A percentile compares a stretch with the other conserved stretches of the same genome.
These are phyloP conservation scores for Pittosporum tobira DNA, from an alignment of 129 eudicot genomes.

Conservation along the genomic window DNA sequence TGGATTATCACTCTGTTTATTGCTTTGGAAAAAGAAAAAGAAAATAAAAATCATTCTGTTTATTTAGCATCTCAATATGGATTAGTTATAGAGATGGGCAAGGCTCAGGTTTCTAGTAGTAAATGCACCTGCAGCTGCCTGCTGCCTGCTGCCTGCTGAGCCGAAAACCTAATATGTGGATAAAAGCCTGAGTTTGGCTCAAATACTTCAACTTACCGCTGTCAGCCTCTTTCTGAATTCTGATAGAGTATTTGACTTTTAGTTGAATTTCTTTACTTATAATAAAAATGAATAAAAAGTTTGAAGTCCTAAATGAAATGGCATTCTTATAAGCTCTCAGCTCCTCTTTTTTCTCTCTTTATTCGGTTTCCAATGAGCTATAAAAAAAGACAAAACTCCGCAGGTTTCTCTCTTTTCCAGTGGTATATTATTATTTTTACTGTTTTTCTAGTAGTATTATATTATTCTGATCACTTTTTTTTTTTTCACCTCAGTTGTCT, in stretches of 20 bases:
- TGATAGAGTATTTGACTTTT: no score
- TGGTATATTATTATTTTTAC: background rate
- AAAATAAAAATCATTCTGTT: background rate
- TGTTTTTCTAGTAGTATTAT: background rate
- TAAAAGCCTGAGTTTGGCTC: conserved; percentile 2
- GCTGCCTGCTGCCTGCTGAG: no score
- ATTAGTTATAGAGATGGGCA: background rate
- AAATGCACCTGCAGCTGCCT: no score
- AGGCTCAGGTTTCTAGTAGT: background rate
- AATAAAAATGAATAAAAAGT: no score
- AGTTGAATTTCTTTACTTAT: no score
- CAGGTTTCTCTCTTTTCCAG: conserved; percentile 2
- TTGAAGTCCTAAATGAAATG: no score
- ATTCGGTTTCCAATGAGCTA: conserved; percentile 27
- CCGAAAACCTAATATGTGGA: no score
- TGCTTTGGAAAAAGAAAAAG: no score
- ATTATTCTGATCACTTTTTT: background rate
- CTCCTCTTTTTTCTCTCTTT: background rate
- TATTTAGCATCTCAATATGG: conserved; percentile 6
- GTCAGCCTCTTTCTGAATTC: no score
- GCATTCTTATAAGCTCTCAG: no score
- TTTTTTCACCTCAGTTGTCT: conserved; percentile 28
- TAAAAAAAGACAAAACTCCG: conserved; percentile 15
- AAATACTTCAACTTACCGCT: background rate
- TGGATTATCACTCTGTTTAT: no score